A percentile compares a stretch with the other conserved stretches of the same genome.
Evolutionary conservation across 148 eudicot species (phyloP).

Genomic region (Silene uniflora): DNA sequence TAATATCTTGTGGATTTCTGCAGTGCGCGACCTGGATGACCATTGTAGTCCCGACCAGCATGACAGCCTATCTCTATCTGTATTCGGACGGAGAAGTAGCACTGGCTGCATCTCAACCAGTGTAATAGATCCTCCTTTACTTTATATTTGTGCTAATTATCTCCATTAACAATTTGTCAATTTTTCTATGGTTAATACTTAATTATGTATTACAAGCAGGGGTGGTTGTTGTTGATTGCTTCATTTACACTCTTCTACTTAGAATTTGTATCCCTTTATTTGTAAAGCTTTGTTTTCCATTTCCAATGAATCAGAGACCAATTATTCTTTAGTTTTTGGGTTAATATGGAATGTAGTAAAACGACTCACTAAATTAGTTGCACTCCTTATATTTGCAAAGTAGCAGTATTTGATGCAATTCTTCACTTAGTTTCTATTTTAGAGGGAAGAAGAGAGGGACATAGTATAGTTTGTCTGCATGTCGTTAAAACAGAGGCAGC

Average conservation of each 20-base stretch:
- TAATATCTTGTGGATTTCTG: neutral
- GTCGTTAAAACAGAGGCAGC: neutral
- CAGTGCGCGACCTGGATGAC: conserved; percentile 99
- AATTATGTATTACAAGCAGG: neutral
- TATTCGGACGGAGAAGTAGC: conserved; percentile 97
- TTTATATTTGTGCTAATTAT: conserved; percentile 7
- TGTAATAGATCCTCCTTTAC: conserved; percentile 89
- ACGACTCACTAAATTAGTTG: neutral
- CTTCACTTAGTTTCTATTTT: neutral
- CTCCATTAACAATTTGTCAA: neutral
- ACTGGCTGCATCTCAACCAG: conserved; percentile 99
- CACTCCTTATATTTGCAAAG: neutral
- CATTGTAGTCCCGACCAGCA: conserved; percentile 90
- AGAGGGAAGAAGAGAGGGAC: too few relatives aligned
- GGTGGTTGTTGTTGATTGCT: neutral
- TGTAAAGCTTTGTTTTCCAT: neutral
- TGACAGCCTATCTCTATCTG: conserved; percentile 98
- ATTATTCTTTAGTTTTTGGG: neutral
- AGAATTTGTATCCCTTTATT: neutral
- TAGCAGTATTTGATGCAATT: neutral
- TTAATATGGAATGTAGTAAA: neutral
- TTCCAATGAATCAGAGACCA: neutral
- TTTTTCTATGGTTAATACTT: neutral
- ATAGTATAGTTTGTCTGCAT: neutral
- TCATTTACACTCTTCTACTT: neutral